Conservation (phyloP, 2,329 filamentous ascomycete genomes). For the Apiospora phragmitis region DNA sequence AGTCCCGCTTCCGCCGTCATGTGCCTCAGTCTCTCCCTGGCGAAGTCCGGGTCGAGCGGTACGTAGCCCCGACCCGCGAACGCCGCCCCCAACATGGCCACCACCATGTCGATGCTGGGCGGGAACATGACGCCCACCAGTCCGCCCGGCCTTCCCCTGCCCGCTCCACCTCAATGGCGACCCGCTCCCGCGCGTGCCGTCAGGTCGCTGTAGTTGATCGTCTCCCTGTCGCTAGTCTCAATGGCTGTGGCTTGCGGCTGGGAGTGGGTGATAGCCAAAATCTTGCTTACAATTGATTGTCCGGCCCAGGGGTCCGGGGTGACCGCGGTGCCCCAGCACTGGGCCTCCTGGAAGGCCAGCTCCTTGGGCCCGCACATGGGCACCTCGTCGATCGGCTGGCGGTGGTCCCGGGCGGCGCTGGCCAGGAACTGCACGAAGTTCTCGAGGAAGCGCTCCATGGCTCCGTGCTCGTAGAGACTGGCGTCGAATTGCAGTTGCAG, state of each 20-base stretch:
- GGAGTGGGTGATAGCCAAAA: not conserved
- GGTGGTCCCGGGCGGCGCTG: not conserved
- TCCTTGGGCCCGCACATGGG: not conserved
- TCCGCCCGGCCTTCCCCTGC: not conserved
- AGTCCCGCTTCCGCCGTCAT: not conserved
- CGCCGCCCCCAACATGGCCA: not conserved
- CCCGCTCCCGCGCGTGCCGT: not conserved
- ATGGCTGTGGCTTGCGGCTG: not conserved
- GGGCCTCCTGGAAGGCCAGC: not conserved
- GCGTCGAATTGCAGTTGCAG: not conserved
- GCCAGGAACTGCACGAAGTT: not conserved
- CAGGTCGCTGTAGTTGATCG: not conserved
- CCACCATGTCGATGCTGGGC: not conserved
- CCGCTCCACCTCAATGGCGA: not conserved
- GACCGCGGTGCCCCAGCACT: not conserved
- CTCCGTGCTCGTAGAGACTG: not conserved
- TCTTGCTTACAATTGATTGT: not conserved
- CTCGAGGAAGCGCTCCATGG: not conserved
- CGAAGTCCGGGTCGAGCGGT: not conserved
- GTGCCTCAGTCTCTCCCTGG: not conserved
- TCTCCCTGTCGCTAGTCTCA: not conserved
- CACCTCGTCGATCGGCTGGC: not conserved
- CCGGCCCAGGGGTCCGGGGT: not conserved
- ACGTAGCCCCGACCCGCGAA: not conserved
- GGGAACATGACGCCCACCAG: not conserved